These are phyloP conservation scores for Metroxylon sagu DNA, from an alignment of 176 grass and related monocot species.

Conservation along the genomic window DNA sequence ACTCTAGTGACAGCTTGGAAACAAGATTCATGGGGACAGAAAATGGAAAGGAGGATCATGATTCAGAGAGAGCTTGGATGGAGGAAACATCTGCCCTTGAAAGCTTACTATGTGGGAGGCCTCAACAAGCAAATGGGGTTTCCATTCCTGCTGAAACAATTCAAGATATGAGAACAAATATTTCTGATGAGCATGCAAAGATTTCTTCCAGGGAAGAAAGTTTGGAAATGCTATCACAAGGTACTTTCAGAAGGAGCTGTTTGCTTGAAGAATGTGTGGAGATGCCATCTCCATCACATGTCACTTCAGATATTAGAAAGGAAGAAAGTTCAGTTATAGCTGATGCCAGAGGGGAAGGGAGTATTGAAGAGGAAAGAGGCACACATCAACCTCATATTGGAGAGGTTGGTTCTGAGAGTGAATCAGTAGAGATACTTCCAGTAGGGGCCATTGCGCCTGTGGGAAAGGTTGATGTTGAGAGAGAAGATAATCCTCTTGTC, in stretches of 20 bases:
- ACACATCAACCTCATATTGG: slow-evolving; percentile 2
- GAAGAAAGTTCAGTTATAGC: slow-evolving; percentile 24
- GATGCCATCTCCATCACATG: slow-evolving; percentile 7
- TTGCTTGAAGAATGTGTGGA: slow-evolving; percentile 13
- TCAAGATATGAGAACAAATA: not conserved
- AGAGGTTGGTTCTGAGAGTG: slow-evolving; percentile 21
- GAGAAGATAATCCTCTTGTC: slow-evolving; percentile 2
- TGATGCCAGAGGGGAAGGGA: slow-evolving; percentile 16
- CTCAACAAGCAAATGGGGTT: not conserved
- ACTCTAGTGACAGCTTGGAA: not conserved
- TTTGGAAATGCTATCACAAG: not conserved
- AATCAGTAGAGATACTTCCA: not conserved
- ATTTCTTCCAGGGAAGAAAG: not conserved
- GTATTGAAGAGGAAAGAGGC: slow-evolving; percentile 16
- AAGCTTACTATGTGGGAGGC: not conserved
- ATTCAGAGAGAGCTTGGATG: not conserved
- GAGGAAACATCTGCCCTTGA: not conserved
- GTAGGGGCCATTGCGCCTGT: not conserved
- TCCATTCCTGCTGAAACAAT: not conserved
- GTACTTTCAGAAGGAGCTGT: not conserved
- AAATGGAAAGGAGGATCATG: not conserved
- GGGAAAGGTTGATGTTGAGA: not conserved
- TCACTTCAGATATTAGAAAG: slow-evolving; percentile 1
- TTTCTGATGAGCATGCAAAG: slow-evolving; percentile 14
- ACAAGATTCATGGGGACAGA: not conserved